Conservation (phyloP, 1,284 basidiomycete genomes). For the Trichosporon sp. region DNA sequence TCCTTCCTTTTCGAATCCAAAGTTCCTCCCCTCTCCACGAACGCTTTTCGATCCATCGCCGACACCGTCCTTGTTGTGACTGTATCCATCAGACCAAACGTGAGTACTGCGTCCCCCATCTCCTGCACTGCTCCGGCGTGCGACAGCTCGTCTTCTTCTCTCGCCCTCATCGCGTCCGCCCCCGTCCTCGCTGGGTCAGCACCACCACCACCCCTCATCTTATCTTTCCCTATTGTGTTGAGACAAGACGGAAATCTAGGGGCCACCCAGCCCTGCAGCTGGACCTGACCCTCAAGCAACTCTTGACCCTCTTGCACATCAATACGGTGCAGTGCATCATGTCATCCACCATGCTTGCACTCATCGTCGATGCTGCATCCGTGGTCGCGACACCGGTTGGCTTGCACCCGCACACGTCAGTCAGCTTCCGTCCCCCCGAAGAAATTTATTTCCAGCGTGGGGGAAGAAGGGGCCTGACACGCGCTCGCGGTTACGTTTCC, state of each 20-base stretch:
- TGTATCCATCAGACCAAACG: conserved; percentile 1
- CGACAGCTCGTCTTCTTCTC: neutral
- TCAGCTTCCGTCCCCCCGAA: neutral
- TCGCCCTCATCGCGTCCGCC: neutral
- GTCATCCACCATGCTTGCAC: conserved; percentile 1
- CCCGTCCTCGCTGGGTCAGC: neutral
- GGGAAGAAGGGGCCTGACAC: neutral
- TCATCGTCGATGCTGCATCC: neutral
- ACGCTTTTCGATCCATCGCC: neutral
- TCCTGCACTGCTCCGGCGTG: neutral
- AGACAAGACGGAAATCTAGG: conserved; percentile 26
- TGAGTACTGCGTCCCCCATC: neutral
- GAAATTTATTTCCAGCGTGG: neutral
- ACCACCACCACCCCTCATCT: conserved; percentile 8
- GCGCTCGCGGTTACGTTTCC: conserved; percentile 1
- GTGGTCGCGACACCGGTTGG: neutral
- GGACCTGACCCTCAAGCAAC: conserved; percentile 20
- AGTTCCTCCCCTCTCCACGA: neutral
- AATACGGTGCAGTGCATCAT: neutral
- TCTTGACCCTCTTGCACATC: neutral
- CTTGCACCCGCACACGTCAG: neutral
- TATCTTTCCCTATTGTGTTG: conserved; percentile 25
- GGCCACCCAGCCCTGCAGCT: conserved; percentile 18
- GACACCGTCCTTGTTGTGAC: neutral
- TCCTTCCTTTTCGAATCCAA: conserved; percentile 3